A percentile compares a stretch with the other conserved stretches of the same genome.
These are phyloP conservation scores for Aspergillus unguis DNA, from an alignment of 2,329 filamentous ascomycete genomes.

Conservation along the genomic window DNA sequence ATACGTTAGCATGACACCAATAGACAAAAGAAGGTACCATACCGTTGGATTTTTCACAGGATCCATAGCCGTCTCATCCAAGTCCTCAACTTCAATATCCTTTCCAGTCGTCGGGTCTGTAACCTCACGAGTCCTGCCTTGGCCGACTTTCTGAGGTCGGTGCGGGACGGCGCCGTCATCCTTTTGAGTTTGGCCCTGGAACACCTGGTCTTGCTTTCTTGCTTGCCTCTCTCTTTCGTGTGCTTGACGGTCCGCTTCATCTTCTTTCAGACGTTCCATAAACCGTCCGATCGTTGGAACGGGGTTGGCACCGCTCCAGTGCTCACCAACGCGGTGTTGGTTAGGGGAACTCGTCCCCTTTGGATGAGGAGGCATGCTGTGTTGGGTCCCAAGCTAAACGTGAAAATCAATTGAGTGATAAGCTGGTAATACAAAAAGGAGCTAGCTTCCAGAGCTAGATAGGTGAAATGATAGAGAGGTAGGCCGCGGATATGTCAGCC, in stretches of 20 bases:
- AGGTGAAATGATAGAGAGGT: not conserved
- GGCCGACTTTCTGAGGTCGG: conserved; percentile 43
- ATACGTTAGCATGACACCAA: not conserved
- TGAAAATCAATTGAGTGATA: not conserved
- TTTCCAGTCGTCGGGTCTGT: conserved; percentile 86
- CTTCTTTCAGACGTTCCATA: conserved; percentile 69
- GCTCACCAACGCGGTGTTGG: conserved; percentile 55
- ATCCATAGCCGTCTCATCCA: conserved; percentile 66
- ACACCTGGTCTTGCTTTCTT: conserved; percentile 12
- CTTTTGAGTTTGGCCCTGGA: conserved; percentile 21
- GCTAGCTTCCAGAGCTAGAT: conserved; percentile 4
- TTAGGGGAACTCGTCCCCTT: conserved; percentile 20
- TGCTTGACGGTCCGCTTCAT: conserved; percentile 70
- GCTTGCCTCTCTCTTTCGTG: conserved; percentile 14
- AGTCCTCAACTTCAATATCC: conserved; percentile 81
- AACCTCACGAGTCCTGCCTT: conserved; percentile 57
- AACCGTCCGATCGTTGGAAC: conserved; percentile 87
- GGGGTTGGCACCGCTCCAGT: conserved; percentile 79
- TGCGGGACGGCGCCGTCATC: conserved; percentile 51
- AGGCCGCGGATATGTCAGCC: not conserved
- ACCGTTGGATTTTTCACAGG: conserved; percentile 69
- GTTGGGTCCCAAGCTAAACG: not conserved
- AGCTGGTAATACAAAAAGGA: no score
- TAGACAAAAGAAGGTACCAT: conserved; percentile 19
- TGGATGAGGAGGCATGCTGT: conserved; percentile 17